Conservation (phyloP, 768 basidiomycete species). For the Crassisporium funariophilum region DNA sequence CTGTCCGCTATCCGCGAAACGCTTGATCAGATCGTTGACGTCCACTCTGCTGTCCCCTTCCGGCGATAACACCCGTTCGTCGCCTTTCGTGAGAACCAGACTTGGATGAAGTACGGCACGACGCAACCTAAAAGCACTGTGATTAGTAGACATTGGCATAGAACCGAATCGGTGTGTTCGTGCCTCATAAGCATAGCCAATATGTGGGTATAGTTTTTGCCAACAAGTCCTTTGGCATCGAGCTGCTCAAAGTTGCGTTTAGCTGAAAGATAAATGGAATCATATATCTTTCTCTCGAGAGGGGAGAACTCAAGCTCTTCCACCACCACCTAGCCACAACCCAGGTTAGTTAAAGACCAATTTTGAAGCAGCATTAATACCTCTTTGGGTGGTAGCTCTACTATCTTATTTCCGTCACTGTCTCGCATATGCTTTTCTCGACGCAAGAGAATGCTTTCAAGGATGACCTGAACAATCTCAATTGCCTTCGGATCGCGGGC, state of each 20-base stretch:
- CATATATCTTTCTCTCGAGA: constrained; percentile 85
- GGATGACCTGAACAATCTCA: constrained; percentile 92
- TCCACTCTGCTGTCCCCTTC: constrained; percentile 49
- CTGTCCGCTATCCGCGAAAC: constrained; percentile 45
- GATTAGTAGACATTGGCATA: constrained; percentile 3
- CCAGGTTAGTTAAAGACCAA: constrained; percentile 4
- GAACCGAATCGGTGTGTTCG: constrained; percentile 18
- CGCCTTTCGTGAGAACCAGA: constrained; percentile 66
- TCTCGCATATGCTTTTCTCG: constrained; percentile 95
- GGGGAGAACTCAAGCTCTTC: constrained; percentile 81
- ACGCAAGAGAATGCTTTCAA: constrained; percentile 84
- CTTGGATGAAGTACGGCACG: constrained; percentile 92
- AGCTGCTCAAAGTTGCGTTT: constrained; percentile 82
- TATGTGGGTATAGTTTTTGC: constrained; percentile 84
- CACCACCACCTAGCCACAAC: constrained; percentile 52
- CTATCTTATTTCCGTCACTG: constrained; percentile 81
- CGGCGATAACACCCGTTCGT: constrained; percentile 38
- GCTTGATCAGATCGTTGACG: constrained; percentile 59
- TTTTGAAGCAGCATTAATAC: constrained; percentile 32
- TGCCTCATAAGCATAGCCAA: constrained; percentile 95
- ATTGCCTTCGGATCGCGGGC: constrained; percentile 91
- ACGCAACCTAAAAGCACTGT: constrained; percentile 66
- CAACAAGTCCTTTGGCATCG: constrained; percentile 74
- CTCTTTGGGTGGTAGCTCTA: constrained; percentile 86
- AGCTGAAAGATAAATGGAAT: constrained; percentile 78